Conservation (phyloP, 208 protist genomes). For the Endotrypanum monterogeii region DNA sequence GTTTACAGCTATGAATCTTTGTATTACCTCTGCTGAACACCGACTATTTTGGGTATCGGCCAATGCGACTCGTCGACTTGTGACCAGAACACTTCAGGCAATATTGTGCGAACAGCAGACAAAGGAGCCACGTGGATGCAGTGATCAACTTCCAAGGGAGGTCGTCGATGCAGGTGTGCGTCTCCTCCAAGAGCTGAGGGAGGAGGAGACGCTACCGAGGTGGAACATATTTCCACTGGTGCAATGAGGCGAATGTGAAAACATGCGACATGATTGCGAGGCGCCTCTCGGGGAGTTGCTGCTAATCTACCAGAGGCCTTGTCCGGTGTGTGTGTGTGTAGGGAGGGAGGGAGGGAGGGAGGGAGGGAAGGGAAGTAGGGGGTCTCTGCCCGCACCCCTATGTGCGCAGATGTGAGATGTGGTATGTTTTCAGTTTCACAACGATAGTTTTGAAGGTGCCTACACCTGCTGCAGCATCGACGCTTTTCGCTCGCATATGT, state of each 20-base stretch:
- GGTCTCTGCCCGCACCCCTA: too few species aligned
- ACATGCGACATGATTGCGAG: too few species aligned
- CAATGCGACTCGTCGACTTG: constrained; percentile 32
- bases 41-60: constrained; percentile 60
- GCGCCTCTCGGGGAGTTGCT: not conserved
- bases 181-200: not conserved
- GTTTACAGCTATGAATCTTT: constrained; percentile 69
- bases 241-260: constrained; percentile 17
- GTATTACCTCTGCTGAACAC: constrained; percentile 69
- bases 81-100: not conserved
- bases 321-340: too few species aligned
- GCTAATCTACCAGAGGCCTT: not conserved
- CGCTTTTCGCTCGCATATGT: too few species aligned
- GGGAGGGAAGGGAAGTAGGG: too few species aligned
- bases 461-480: too few species aligned
- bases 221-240: constrained; percentile 55
- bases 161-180: not conserved
- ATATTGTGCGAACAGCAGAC: not conserved
- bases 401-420: too few species aligned
- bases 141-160: not conserved
- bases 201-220: constrained; percentile 26
- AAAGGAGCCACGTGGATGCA: not conserved
- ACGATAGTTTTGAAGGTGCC: too few species aligned
- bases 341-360: too few species aligned
- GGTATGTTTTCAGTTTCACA: too few species aligned